A percentile compares a stretch with the other conserved stretches of the same genome.
Evolutionary conservation across 75 land plant species (phyloP).

Genomic region (Chamaecyparis obtusa): DNA sequence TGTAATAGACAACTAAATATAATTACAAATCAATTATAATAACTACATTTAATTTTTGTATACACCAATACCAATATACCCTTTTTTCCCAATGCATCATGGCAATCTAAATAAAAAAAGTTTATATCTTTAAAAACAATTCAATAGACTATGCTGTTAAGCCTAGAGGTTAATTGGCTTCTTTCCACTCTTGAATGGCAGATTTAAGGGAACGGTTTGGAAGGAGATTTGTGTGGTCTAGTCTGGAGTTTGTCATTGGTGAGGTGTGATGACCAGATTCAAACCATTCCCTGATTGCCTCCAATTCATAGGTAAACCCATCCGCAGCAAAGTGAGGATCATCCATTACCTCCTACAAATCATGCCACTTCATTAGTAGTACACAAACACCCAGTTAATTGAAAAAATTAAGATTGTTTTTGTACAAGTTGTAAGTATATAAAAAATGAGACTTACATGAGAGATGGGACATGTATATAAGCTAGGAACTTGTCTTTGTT

Average conservation of each 20-base stretch:
- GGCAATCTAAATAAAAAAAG: no score
- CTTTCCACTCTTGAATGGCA: slow-evolving; percentile 55
- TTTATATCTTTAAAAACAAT: no score
- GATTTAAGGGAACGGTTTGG: slow-evolving; percentile 55
- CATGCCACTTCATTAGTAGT: not conserved
- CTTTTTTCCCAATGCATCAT: no score
- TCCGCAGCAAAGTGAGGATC: not conserved
- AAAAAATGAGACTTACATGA: slow-evolving; percentile 19
- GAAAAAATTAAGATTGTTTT: not conserved
- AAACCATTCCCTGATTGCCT: not conserved
- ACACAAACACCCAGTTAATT: no score
- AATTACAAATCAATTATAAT: no score
- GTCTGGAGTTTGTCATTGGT: slow-evolving; percentile 37
- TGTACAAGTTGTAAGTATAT: no score
- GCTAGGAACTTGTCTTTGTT: slow-evolving; percentile 14
- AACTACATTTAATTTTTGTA: no score
- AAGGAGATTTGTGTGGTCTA: slow-evolving; percentile 27
- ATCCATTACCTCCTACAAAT: slow-evolving; percentile 1
- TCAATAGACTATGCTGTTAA: no score
- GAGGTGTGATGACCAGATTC: slow-evolving; percentile 7
- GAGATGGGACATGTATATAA: slow-evolving; percentile 51
- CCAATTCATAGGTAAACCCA: not conserved
- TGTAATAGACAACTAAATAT: no score
- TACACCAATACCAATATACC: no score
- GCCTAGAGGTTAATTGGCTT: not conserved